Evolutionary conservation across 345 rosid species (phyloP).

Genomic region (Eucalyptus microcorys): DNA sequence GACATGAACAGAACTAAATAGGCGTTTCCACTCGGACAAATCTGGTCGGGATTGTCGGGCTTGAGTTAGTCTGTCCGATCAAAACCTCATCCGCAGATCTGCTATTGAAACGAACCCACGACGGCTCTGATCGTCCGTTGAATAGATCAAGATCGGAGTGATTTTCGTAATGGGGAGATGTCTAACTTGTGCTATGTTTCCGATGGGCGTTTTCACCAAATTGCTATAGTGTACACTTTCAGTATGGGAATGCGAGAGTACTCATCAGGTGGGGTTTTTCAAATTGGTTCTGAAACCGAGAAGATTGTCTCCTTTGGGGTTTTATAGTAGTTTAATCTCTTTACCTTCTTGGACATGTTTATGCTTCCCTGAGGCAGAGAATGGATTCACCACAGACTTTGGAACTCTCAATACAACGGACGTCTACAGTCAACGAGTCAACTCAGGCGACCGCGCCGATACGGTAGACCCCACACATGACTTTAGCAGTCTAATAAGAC

Average conservation of each 20-base stretch:
- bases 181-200: background rate
- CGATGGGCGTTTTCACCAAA: background rate
- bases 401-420: rapidly evolving
- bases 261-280: background rate
- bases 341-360: background rate
- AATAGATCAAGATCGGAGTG: background rate
- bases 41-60: background rate
- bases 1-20: background rate
- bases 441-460: background rate
- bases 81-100: background rate
- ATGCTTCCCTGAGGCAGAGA: background rate
- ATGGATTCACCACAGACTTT: background rate
- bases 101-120: background rate
- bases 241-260: background rate
- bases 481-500: background rate
- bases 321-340: background rate
- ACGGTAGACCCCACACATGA: background rate
- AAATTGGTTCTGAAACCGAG: background rate
- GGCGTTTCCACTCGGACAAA: background rate
- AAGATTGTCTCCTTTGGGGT: background rate
- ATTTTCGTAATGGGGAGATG: background rate
- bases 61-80: background rate
- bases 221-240: background rate
- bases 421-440: background rate
- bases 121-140: background rate